These are phyloP conservation scores for Ogataea naganishii DNA, from an alignment of 805 yeast species.

Conservation along the genomic window DNA sequence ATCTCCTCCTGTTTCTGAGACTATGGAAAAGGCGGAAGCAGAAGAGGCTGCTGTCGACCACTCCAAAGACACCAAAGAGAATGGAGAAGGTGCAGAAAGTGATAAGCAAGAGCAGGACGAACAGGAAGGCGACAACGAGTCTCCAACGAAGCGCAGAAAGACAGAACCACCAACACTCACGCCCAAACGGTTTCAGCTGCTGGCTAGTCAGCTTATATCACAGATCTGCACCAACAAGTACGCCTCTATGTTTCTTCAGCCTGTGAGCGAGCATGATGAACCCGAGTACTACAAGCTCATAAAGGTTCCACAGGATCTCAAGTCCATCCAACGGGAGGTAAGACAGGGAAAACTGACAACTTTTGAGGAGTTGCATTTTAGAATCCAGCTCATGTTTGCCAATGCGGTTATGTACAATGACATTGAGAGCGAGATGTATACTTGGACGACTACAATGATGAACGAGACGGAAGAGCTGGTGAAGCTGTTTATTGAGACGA, in stretches of 20 bases:
- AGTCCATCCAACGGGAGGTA: constrained; percentile 48
- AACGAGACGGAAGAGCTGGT: constrained; percentile 50
- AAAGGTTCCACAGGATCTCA: constrained; percentile 58
- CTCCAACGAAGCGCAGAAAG: neutral
- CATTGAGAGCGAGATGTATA: constrained; percentile 50
- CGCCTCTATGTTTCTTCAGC: constrained; percentile 65
- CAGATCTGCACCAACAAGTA: constrained; percentile 63
- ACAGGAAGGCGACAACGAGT: neutral
- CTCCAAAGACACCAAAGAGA: neutral
- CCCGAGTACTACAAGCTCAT: constrained; percentile 59
- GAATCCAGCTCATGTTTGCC: constrained; percentile 69
- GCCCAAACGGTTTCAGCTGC: constrained; percentile 49
- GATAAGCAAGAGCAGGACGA: neutral
- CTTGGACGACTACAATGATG: constrained; percentile 64
- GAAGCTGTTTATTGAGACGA: constrained; percentile 45
- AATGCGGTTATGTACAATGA: constrained; percentile 79
- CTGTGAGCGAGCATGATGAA: constrained; percentile 61
- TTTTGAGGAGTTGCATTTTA: constrained; percentile 50
- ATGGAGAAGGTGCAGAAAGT: neutral
- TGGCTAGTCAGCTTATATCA: constrained; percentile 53
- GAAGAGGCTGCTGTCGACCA: neutral
- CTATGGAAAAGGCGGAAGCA: neutral
- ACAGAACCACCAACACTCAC: constrained; percentile 8
- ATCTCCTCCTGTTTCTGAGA: neutral
- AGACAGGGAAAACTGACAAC: constrained; percentile 47